Evolutionary conservation across 805 yeast genomes (phyloP), one percentile per base, ranked within the genome.

Genomic region (Candida bentonensis): DNA sequence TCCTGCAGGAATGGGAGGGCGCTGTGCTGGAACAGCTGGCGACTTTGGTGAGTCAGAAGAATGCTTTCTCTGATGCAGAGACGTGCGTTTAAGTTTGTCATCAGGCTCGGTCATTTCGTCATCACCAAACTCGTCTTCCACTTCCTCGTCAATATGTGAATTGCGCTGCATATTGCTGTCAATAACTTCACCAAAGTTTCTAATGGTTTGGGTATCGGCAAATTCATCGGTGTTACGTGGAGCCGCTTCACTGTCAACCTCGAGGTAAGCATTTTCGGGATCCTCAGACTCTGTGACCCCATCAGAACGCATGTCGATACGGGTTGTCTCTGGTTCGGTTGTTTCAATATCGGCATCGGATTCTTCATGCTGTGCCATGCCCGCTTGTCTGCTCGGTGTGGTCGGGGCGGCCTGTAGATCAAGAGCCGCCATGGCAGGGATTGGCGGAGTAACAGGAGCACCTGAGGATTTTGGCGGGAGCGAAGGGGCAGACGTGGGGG

Each of bases 71-170:
- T 9, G 36, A 30, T 30, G 36, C 13, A 17, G 7, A n/a, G n/a
- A 5, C 5, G 36, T 30, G 7, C 5, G 9, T 7, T 22, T 11
- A 4, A 23, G 23, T 9, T n/a, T 22, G 21, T 49, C 53, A 21
- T 55, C 59, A 1, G 58, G 50, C 42, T 53, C 58, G 15, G 59
- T 53, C 20, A 48, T 47, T 30, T 53, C 58, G 23, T 55, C 59
- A 30, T 55, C 59, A 7, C 59, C 59, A 20, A 55, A 49, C 27
- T 54, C 57, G 39, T 52, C 53, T 27, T 44, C 49, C 23, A 33
- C 42, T 27, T 44, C 40, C 27, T 47, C 50, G 39, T 48, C 52
- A n/a, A 33, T 28, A 15, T 27, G 36, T 11, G 39, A 23, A 15
- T 40, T 23, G 27, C 15, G 20, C 17, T 21, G 44, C n/a, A 9